Evolutionary conservation across 2,329 filamentous ascomycete genomes (phyloP).

Genomic region (Raffaelea ambrosiae): DNA sequence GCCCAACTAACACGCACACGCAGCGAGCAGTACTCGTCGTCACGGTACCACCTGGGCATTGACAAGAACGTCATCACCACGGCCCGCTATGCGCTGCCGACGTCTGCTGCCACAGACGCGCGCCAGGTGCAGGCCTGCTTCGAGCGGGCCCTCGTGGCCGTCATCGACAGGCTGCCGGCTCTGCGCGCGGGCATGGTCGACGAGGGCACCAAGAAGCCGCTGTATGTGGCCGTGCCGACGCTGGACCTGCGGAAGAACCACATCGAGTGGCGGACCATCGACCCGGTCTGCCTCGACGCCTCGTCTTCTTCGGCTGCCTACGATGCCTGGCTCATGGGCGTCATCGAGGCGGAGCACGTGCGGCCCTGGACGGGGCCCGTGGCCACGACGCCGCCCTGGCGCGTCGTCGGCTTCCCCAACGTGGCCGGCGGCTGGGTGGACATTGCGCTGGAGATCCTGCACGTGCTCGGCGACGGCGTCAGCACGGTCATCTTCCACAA

Average conservation of each 20-base stretch:
- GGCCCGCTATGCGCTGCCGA: conserved; percentile 28
- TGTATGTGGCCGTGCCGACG: conserved; percentile 32
- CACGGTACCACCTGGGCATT: conserved; percentile 36
- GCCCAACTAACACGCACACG: not conserved
- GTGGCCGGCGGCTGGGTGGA: conserved; percentile 22
- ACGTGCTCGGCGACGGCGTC: conserved; percentile 43
- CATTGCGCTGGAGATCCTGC: conserved; percentile 41
- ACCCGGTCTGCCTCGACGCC: conserved; percentile 2
- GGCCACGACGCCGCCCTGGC: conserved; percentile 36
- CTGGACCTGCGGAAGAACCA: conserved; percentile 33
- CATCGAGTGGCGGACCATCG: conserved; percentile 24
- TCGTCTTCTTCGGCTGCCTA: conserved; percentile 13
- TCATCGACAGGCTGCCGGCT: conserved; percentile 35
- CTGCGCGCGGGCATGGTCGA: conserved; percentile 39
- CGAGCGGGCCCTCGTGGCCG: conserved; percentile 26
- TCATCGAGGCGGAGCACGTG: conserved; percentile 31
- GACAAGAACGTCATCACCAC: conserved; percentile 38
- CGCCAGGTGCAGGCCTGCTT: conserved; percentile 18
- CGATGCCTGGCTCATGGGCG: conserved; percentile 21
- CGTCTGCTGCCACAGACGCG: conserved; percentile 2
- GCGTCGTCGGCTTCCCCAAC: conserved; percentile 27
- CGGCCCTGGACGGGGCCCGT: conserved; percentile 29
- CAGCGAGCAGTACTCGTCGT: conserved; percentile 37
- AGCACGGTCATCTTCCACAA: conserved; percentile 41
- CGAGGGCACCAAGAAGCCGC: conserved; percentile 32